These are phyloP conservation scores for Microbotryum silenes-acaulis DNA, from an alignment of 1,284 basidiomycete genomes.

Conservation along the genomic window DNA sequence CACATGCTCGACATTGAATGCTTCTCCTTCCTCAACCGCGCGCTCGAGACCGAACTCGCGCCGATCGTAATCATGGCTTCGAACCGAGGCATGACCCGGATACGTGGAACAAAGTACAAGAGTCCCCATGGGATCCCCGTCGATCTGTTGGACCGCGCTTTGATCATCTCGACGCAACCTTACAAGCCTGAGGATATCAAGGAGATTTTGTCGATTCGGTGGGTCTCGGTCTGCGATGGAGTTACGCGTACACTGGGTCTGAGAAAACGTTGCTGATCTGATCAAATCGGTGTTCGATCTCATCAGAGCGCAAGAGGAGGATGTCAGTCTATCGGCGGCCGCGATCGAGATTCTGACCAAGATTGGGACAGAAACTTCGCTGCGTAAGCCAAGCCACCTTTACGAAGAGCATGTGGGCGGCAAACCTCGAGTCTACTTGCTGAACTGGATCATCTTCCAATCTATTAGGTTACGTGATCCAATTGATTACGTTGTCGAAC, in stretches of 20 bases:
- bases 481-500: constrained; percentile 44
- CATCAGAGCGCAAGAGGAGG: constrained; percentile 83
- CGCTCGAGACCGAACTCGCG: constrained; percentile 84
- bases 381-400: constrained; percentile 16
- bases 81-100: constrained; percentile 88
- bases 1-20: constrained; percentile 99
- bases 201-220: constrained; percentile 89
- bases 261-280: background rate
- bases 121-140: constrained; percentile 92
- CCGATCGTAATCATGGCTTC: constrained; percentile 98
- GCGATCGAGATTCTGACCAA: constrained; percentile 73
- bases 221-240: constrained; percentile 24
- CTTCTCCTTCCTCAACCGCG: constrained; percentile 96
- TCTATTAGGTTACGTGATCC: constrained; percentile 42
- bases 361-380: constrained; percentile 44
- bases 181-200: constrained; percentile 77
- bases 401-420: background rate
- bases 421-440: constrained; percentile 22
- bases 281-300: too few relatives aligned
- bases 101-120: constrained; percentile 88
- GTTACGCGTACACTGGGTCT: constrained; percentile 4
- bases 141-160: constrained; percentile 85
- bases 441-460: background rate
- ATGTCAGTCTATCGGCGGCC: constrained; percentile 71
- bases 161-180: constrained; percentile 91